phyloP scores from a whole-genome alignment of 345 rosid genomes.

The Pistacia atlantica region DNA sequence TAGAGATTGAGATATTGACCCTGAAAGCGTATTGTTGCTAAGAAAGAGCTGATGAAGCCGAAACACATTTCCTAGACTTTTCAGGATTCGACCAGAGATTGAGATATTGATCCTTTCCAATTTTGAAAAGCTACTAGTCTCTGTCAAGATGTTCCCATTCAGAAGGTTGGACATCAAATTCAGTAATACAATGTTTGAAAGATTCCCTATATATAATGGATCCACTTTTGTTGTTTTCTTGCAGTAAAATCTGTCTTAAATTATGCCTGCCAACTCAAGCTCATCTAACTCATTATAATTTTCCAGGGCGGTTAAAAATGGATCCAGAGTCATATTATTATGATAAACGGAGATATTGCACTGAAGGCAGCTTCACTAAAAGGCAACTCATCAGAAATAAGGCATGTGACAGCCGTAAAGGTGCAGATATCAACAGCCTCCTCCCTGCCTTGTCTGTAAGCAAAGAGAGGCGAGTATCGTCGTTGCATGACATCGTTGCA shows the following conservation, averaged over 20 bases:
- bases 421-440: too few relatives aligned
- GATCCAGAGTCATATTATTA: slow-evolving; percentile 21
- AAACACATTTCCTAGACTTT: slow-evolving; percentile 36
- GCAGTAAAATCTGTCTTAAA: slow-evolving; percentile 23
- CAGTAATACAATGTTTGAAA: too few relatives aligned
- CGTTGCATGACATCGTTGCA: too few relatives aligned
- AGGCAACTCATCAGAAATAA: slow-evolving; percentile 37
- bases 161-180: too few relatives aligned
- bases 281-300: slow-evolving; percentile 39
- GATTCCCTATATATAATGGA: slow-evolving; percentile 38
- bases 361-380: slow-evolving; percentile 19
- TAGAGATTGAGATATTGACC: slow-evolving; percentile 43
- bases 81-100: slow-evolving; percentile 47
- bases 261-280: slow-evolving; percentile 44
- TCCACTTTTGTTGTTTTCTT: slow-evolving; percentile 50
- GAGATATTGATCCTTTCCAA: too few relatives aligned
- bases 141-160: too few relatives aligned
- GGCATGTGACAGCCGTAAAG: slow-evolving; percentile 31
- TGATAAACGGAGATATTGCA: slow-evolving; percentile 13
- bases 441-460: too few relatives aligned
- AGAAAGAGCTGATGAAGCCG: slow-evolving; percentile 29
- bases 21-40: slow-evolving; percentile 54
- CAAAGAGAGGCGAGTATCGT: too few relatives aligned
- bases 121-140: too few relatives aligned
- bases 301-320: slow-evolving; percentile 43